Base-by-base conservation (phyloP, 2,329 filamentous ascomycete species). In the Paraphaeosphaeria minitans region DNA sequence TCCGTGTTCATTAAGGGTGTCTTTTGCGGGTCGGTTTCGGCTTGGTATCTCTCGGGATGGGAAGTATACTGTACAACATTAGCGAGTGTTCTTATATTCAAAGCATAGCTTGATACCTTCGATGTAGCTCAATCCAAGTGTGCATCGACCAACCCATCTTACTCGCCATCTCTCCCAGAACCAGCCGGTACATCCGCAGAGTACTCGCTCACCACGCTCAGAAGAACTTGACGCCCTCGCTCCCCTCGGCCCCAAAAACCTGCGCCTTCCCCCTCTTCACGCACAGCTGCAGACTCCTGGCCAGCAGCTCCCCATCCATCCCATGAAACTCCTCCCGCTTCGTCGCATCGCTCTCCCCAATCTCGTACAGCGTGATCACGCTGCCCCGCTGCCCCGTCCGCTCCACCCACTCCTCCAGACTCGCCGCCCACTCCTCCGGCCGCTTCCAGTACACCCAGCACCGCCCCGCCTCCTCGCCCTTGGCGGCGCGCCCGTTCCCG, bases 141-240 rank as follows among this genome's bases (percentile, higher is more conserved):
- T 31, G 4, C 37, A n/a, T 39, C 35, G 19, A 21, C 19, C 41
- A 22, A 10, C 4, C 13, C 41, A 21, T 2, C 9, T 19, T 19
- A 43, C 41, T 1, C 19, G 4, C 19, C 9, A 22, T 43, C 6
- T 43, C 19, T 21, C 41, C 41, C 7, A 21, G 29, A 7, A 12
- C 19, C 16, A 19, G 39, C 9, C 19, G n/a, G 16, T 21, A 19
- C 2, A 9, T 19, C 10, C 8, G 10, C 19, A 31, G 41, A 21
- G 12, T 19, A 42, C 39, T 19, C 16, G 9, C 19, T 4, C n/a
- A 2, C 9, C 21, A 13, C 33, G 39, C 55, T 58, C 57, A 97
- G 75, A 98, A 98, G 81, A 99, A 98, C 81, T 99, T 99, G 65
- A 98, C 92, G 70, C 95, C 95, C 71, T 91, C 87, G 60, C 91